Evolutionary conservation across 2,329 filamentous ascomycete species (phyloP), one percentile per base, ranked within the genome.

Genomic region (Ophiostoma ips): DNA sequence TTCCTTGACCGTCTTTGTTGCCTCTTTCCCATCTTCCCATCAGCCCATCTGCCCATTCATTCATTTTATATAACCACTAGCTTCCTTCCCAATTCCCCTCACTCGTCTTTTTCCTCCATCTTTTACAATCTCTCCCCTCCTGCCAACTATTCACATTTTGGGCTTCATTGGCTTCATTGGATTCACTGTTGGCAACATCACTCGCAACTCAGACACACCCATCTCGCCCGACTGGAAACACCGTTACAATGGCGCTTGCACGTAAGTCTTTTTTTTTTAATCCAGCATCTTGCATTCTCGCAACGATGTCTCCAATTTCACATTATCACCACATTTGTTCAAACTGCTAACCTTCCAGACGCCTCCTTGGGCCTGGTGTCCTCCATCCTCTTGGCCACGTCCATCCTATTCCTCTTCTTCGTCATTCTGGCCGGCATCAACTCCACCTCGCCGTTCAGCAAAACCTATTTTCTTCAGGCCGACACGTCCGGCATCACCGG

Each of bases 401-500:
- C 75, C 33, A 66, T 76, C 40, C 65, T 77, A 31, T 62, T 79
- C 58, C 68, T 79, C 48, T 74, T 72, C 63, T 78, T 80, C 68
- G 64, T 79, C 57, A 72, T 82, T 59, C 71, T 83, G 36, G 67
- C 72, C 16, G 77, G 70, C 52, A 63, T 78, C 44, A 66, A 67
- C n/a, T 55, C 63, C 53, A 63, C 63, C n/a, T 61, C 69, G 7
- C 76, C 76, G 2, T 70, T 94, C 50, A 77, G 84, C 64, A 69
- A 80, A 52, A 87, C 88, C 56, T 95, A 87, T 68, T 95, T 95
- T 71, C 78, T 96, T 31, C 73, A 83, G 61, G 86, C 86, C 59
- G 76, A 84, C 62, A 95, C 89, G 1, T 70, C 68, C 31, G 78
- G 73, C 61, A 88, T 94, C 61, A 70, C 75, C 3, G 81, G 81